phyloP scores from a whole-genome alignment of 352 stramenopile genomes.

The Lagenidium giganteum region DNA sequence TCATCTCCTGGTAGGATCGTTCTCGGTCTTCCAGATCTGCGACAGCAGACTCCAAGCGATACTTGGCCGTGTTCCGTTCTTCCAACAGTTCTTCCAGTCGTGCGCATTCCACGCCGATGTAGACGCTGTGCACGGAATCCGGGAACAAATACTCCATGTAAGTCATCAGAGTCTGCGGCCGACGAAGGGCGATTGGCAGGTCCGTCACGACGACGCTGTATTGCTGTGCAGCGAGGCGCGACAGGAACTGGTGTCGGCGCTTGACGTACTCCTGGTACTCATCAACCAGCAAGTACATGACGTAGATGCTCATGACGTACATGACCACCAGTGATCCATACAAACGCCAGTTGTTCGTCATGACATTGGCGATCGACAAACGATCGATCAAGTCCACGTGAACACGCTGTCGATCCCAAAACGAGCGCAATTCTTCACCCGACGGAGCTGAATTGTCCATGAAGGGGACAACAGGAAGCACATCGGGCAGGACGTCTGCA shows the following conservation, averaged over 20 bases:
- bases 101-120: conserved; percentile 65
- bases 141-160: conserved; percentile 76
- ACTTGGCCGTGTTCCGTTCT: conserved; percentile 40
- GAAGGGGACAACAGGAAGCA: conserved; percentile 12
- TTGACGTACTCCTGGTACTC: conserved; percentile 65
- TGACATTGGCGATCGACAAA: conserved; percentile 67
- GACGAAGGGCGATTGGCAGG: conserved; percentile 42
- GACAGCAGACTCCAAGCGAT: conserved; percentile 43
- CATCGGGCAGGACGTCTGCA: conserved; percentile 17
- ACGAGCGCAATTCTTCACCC: no score
- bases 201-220: conserved; percentile 74
- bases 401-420: no score
- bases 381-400: conserved; percentile 54
- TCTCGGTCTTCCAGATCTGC: conserved; percentile 30
- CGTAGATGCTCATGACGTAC: conserved; percentile 40
- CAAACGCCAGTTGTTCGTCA: conserved; percentile 51
- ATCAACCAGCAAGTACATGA: conserved; percentile 47
- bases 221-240: conserved; percentile 48
- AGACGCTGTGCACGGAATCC: conserved; percentile 50
- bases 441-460: conserved; percentile 1
- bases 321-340: conserved; percentile 52
- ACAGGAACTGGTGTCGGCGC: conserved; percentile 57
- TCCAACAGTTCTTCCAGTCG: conserved; percentile 51
- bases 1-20: conserved; percentile 10
- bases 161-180: conserved; percentile 44